A percentile compares a stretch with the other conserved stretches of the same genome.
Evolutionary conservation across 139 green algal species (phyloP).

Genomic region (Zygnema circumcarinatum): DNA sequence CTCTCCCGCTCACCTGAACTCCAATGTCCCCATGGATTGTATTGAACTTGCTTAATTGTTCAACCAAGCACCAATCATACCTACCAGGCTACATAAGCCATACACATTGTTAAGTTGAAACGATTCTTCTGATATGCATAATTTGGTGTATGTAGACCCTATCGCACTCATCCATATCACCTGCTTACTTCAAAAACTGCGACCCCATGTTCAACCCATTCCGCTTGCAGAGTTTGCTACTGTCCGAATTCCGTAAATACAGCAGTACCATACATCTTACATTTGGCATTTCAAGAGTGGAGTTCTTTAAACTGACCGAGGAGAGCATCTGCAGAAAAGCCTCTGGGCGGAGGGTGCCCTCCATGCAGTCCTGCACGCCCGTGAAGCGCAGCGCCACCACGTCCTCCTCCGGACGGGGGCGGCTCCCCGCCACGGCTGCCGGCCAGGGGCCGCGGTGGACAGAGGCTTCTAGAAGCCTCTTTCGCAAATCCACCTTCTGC

Average conservation of each 20-base stretch:
- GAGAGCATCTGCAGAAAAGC: slow-evolving; percentile 59
- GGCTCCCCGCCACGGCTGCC: neutral
- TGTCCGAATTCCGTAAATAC: neutral
- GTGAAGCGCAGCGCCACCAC: slow-evolving; percentile 3
- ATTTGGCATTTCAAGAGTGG: neutral
- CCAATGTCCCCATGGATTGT: neutral
- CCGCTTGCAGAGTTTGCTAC: no score
- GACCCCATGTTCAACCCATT: no score
- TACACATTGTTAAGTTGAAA: neutral
- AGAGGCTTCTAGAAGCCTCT: slow-evolving; percentile 58
- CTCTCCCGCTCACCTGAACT: slow-evolving; percentile 33
- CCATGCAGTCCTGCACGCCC: slow-evolving; percentile 11
- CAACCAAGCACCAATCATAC: neutral
- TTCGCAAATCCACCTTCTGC: slow-evolving; percentile 49
- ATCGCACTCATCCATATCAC: no score
- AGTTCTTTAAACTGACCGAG: neutral
- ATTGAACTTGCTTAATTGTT: neutral
- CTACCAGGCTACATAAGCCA: neutral
- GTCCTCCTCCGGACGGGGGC: neutral
- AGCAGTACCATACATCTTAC: neutral
- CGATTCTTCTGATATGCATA: neutral
- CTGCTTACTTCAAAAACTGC: neutral
- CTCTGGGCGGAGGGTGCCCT: slow-evolving; percentile 48
- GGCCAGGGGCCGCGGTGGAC: slow-evolving; percentile 22
- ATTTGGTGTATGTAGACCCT: no score